Conservation (phyloP, 2,329 filamentous ascomycete species). For the Hymenoscyphus albidus region DNA sequence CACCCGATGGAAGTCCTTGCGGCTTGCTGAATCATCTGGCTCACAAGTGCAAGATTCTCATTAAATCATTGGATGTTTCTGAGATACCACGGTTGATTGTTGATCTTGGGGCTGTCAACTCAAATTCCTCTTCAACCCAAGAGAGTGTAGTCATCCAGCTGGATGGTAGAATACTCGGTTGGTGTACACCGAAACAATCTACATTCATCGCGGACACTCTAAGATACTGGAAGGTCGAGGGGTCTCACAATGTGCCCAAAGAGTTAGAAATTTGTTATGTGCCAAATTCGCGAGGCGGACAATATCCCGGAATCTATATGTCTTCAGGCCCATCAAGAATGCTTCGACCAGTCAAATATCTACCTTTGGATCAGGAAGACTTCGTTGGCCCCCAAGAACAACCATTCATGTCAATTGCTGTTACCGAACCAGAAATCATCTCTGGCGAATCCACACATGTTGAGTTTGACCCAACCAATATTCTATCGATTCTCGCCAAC, state of each 20-base stretch:
- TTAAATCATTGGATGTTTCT: constrained; percentile 68
- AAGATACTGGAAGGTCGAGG: constrained; percentile 93
- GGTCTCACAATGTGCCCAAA: constrained; percentile 71
- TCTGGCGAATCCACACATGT: constrained; percentile 91
- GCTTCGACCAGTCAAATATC: constrained; percentile 87
- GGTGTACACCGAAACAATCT: constrained; percentile 81
- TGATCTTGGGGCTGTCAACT: constrained; percentile 73
- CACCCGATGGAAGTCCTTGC: constrained; percentile 91
- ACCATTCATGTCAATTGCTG: constrained; percentile 96
- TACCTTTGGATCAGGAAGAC: constrained; percentile 81
- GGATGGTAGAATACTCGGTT: constrained; percentile 85
- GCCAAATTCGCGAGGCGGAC: constrained; percentile 82
- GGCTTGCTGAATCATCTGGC: constrained; percentile 92
- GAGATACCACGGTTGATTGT: constrained; percentile 68
- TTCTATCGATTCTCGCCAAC: constrained; percentile 94
- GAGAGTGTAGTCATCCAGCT: constrained; percentile 88
- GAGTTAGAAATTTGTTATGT: constrained; percentile 91
- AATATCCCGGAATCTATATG: constrained; percentile 95
- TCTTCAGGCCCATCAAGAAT: constrained; percentile 81
- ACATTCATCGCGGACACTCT: constrained; percentile 79
- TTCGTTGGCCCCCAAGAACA: constrained; percentile 92
- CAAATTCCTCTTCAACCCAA: constrained; percentile 72
- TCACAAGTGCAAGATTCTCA: constrained; percentile 90
- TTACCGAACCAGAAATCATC: constrained; percentile 79
- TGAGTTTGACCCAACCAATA: constrained; percentile 91